Percentiles rank a stretch among this genome's conserved stretches.
Conservation (phyloP, 176 grass and related monocot species). For the Urochloa ruziziensis region DNA sequence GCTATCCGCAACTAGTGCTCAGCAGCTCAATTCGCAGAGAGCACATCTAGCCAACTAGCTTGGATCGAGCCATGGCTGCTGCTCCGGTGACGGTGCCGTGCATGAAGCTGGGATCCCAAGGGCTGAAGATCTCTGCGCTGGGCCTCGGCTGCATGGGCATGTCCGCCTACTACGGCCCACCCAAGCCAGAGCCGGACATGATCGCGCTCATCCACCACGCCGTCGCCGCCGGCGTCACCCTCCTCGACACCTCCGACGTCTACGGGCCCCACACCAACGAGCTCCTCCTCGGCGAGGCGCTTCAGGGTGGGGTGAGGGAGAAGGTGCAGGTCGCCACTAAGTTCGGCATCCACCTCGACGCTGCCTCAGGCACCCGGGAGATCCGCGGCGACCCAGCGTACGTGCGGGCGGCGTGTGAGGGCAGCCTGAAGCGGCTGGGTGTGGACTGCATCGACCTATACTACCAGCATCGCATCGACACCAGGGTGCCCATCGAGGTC, state of each 20-base stretch:
- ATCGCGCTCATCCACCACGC: conserved; percentile 43
- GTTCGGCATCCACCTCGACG: conserved; percentile 15
- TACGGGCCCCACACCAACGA: conserved; percentile 50
- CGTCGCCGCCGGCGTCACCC: conserved; percentile 33
- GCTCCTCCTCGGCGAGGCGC: conserved; percentile 41
- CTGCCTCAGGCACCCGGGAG: not conserved
- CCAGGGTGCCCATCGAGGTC: conserved; percentile 39
- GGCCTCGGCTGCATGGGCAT: conserved; percentile 52
- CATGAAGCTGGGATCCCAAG: conserved; percentile 38
- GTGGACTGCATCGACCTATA: conserved; percentile 62
- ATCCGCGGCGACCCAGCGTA: conserved; percentile 39
- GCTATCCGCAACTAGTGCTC: not conserved
- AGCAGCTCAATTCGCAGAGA: too few relatives aligned
- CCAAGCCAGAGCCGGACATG: conserved; percentile 25
- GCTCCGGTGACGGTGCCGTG: not conserved
- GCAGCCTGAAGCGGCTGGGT: conserved; percentile 40
- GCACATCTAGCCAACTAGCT: too few relatives aligned
- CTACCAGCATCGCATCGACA: conserved; percentile 54
- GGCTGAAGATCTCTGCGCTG: conserved; percentile 35
- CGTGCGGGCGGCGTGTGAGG: conserved; percentile 46
- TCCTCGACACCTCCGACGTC: conserved; percentile 49
- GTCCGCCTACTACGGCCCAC: conserved; percentile 24
- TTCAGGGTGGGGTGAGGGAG: conserved; percentile 26
- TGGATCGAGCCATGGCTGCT: not conserved
- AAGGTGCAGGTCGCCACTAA: conserved; percentile 51